Base-by-base conservation (phyloP, 2,329 filamentous ascomycete genomes). In the Sporothrix humicola region DNA sequence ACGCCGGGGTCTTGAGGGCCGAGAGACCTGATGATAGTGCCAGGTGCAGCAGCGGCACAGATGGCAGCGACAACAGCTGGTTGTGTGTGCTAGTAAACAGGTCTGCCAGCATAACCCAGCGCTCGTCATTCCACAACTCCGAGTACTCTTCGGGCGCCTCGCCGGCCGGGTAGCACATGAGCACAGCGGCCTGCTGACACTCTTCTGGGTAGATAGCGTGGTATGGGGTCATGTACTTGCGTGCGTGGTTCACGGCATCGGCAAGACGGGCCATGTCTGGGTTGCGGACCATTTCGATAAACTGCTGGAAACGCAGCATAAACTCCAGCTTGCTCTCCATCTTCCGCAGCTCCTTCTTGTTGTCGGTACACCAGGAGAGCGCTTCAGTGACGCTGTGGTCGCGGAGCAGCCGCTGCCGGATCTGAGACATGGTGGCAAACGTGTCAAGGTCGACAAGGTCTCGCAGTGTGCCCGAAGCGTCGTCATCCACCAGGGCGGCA, bases 1-100 rank as follows among this genome's bases (percentile, higher is more conserved):
- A 99, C 17, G 94, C 91, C 0, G 96, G 96, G 0, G 96, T 98
- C 82, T 99, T 99, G 77, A 99, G 90, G 0, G 96, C 95, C 0
- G 95, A 98, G 10, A 99, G 88, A 8, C 96, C 96, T 0, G 95
- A 94, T 0, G 92, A 94, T 10, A 99, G 88, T 13, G 96, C 96
- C 75, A 97, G 92, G 82, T 98, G 94, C 37, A 99, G 89, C 20
- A 98, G 88, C 0, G 96, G 95, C 23, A 91, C 89, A 1, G 92
- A 87, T 0, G 96, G 95, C 0, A 99, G 88, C 17, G 91, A 91
- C 76, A 97, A 91, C 4, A 99, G 90, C 61, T 87, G 90, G 84
- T 97, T 94, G 83, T 98, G 94, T 1, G 95, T 97, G 75, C 88
- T 86, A 76, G 94, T 89, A 83, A 98, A 99, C 69, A 95, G 87